A percentile compares a stretch with the other conserved stretches of the same genome.
Evolutionary conservation across 768 basidiomycete genomes (phyloP).

Genomic region (Leccinellum albellum): DNA sequence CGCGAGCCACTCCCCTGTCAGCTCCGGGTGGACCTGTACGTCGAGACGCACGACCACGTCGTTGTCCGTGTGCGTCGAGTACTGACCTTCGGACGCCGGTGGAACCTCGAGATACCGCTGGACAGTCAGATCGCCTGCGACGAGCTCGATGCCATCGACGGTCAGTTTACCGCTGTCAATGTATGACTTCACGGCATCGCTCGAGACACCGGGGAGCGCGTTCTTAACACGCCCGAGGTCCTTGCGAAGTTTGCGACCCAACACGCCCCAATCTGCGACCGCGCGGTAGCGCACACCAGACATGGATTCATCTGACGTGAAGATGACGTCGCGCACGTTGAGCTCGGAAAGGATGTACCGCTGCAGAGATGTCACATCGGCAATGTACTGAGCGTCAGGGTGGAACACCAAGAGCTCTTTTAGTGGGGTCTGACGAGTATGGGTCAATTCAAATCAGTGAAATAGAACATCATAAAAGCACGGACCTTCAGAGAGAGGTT

Average conservation of each 20-base stretch:
- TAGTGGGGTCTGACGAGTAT: slow-evolving; percentile 67
- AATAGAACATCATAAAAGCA: not conserved
- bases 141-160: slow-evolving; percentile 87
- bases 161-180: slow-evolving; percentile 67
- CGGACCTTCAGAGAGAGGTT: slow-evolving; percentile 84
- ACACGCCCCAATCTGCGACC: slow-evolving; percentile 90
- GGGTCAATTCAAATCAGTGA: not conserved
- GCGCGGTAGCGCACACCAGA: slow-evolving; percentile 90
- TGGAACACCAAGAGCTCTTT: slow-evolving; percentile 95
- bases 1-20: slow-evolving; percentile 83
- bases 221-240: slow-evolving; percentile 88
- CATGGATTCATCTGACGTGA: slow-evolving; percentile 81
- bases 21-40: slow-evolving; percentile 79
- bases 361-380: slow-evolving; percentile 79
- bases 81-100: slow-evolving; percentile 54
- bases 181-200: slow-evolving; percentile 80
- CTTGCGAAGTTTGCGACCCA: slow-evolving; percentile 91
- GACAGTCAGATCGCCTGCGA: slow-evolving; percentile 87
- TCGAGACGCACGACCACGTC: slow-evolving; percentile 95
- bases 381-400: slow-evolving; percentile 75
- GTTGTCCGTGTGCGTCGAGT: slow-evolving; percentile 84
- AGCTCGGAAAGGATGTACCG: slow-evolving; percentile 92
- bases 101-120: slow-evolving; percentile 88
- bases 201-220: slow-evolving; percentile 74
- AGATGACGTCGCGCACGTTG: slow-evolving; percentile 86